Percentiles rank a stretch among this genome's conserved stretches.
phyloP scores from a whole-genome alignment of 2,329 filamentous ascomycete genomes.

The Claviceps pazoutovae region DNA sequence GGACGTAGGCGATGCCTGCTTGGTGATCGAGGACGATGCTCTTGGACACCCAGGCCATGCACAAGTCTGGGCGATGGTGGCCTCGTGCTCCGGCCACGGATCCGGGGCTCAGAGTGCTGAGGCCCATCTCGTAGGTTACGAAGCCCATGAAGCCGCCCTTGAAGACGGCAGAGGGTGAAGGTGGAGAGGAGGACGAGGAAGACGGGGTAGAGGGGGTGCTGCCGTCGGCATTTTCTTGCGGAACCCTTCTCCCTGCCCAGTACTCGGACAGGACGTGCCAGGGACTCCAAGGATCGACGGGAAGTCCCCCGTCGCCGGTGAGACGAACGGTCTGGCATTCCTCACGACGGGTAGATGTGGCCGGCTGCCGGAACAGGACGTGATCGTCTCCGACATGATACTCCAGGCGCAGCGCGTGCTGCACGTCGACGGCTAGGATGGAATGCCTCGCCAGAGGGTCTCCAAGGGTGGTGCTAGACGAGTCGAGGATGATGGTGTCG shows the following conservation, averaged over 20 bases:
- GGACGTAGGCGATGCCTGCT: constrained; percentile 46
- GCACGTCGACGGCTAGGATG: constrained; percentile 56
- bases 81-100: constrained; percentile 14
- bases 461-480: constrained; percentile 37
- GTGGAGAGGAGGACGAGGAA: too few relatives aligned
- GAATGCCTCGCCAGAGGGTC: constrained; percentile 43
- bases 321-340: constrained; percentile 16
- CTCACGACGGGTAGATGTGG: constrained; percentile 7
- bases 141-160: constrained; percentile 77
- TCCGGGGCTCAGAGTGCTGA: constrained; percentile 26
- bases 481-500: constrained; percentile 45
- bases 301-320: constrained; percentile 2
- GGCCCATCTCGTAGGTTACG: constrained; percentile 70
- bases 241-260: constrained; percentile 17
- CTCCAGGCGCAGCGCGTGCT: constrained; percentile 41
- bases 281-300: constrained; percentile 21
- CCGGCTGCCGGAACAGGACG: constrained; percentile 15
- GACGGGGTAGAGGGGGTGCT: too few relatives aligned
- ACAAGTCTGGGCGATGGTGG: constrained; percentile 51
- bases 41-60: constrained; percentile 61
- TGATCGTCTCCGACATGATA: constrained; percentile 37
- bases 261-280: constrained; percentile 40
- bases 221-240: neutral
- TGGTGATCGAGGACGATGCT: constrained; percentile 68
- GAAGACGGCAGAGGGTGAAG: constrained; percentile 37